Evolutionary conservation across 2,329 filamentous ascomycete species (phyloP).

Genomic region (Phaeosphaeriaceae sp.): DNA sequence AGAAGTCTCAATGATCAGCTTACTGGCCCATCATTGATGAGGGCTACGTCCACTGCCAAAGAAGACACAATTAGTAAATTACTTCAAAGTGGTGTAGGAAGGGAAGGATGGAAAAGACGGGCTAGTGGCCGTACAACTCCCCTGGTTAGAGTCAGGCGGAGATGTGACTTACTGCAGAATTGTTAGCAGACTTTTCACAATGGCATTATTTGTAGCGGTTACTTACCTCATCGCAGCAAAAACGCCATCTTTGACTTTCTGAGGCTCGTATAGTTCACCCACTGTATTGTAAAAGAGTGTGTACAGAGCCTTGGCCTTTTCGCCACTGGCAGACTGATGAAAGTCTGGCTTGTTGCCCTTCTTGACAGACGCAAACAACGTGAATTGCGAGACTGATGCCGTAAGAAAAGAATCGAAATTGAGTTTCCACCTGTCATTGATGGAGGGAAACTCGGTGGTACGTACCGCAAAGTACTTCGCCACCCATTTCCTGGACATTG

Average conservation of each 20-base stretch:
- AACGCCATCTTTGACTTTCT: constrained; percentile 89
- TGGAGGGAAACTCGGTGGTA: no score
- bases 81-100: no score
- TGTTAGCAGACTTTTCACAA: no score
- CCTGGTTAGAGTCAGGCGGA: no score
- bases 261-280: constrained; percentile 71
- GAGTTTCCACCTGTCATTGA: no score
- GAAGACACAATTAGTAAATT: no score
- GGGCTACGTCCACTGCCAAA: constrained; percentile 93
- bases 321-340: constrained; percentile 80
- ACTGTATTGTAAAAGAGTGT: constrained; percentile 82
- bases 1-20: constrained; percentile 43
- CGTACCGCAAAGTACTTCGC: constrained; percentile 93
- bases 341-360: constrained; percentile 97
- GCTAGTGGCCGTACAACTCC: no score
- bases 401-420: constrained; percentile 14
- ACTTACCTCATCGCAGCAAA: constrained; percentile 99
- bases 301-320: constrained; percentile 82
- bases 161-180: no score
- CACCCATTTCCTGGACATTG: constrained; percentile 84
- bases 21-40: constrained; percentile 85
- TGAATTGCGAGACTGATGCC: constrained; percentile 90
- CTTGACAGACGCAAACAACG: constrained; percentile 88
- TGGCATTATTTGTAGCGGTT: no score
- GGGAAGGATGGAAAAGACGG: no score